Evolutionary conservation across 352 stramenopile genomes (phyloP).

Genomic region (Phytophthora meadii): DNA sequence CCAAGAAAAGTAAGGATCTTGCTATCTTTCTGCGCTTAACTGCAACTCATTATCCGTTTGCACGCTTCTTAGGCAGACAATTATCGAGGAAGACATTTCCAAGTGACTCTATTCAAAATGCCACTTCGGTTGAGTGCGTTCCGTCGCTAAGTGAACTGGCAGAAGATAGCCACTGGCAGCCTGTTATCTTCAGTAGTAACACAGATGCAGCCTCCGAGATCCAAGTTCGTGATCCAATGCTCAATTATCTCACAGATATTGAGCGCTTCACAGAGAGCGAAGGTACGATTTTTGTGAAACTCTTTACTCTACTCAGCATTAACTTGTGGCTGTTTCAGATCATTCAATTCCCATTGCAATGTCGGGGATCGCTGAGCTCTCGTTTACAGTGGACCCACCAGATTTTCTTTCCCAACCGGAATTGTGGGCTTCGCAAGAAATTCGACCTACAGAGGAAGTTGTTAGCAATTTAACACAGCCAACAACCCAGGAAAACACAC

Average conservation of each 20-base stretch:
- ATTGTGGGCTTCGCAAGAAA: constrained; percentile 8
- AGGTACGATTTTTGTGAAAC: constrained; percentile 23
- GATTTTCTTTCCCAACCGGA: background rate
- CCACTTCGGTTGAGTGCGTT: background rate
- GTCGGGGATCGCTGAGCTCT: constrained; percentile 14
- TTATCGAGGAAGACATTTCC: background rate
- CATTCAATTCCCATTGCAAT: constrained; percentile 22
- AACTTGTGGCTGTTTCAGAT: constrained; percentile 15
- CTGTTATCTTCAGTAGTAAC: constrained; percentile 1
- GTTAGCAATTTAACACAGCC: background rate
- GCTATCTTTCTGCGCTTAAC: background rate
- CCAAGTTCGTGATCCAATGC: constrained; percentile 53
- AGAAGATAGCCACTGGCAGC: constrained; percentile 11
- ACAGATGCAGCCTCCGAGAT: constrained; percentile 18
- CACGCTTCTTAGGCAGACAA: constrained; percentile 6
- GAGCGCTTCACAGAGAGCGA: constrained; percentile 63
- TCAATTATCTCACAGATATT: constrained; percentile 60
- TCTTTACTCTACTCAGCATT: background rate
- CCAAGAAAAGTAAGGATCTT: constrained; percentile 11
- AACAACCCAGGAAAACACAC: constrained; percentile 5
- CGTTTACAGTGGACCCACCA: constrained; percentile 3
- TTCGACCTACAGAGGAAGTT: constrained; percentile 4
- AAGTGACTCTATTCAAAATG: background rate
- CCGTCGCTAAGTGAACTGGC: constrained; percentile 25
- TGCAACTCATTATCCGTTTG: background rate